Base-by-base conservation (phyloP, 768 basidiomycete genomes). In the Leccinellum albellum region DNA sequence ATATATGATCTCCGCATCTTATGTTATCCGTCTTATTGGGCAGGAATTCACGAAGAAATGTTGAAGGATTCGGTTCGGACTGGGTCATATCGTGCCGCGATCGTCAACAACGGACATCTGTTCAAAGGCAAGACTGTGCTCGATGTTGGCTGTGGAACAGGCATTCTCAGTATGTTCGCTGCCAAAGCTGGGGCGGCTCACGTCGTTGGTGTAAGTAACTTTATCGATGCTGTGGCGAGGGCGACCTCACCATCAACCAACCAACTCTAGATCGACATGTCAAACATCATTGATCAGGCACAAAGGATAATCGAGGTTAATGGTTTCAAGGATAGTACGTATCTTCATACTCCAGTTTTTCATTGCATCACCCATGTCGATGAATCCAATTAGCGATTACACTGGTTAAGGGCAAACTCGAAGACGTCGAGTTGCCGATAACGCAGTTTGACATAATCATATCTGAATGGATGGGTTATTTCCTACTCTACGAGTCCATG, bases 391-490 rank as follows among this genome's bases (percentile, higher is more conserved):
- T 55, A 97, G 94, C 82, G 64, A 97, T 98, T 74, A 94, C 91
- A 40, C 87, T 98, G 56, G 87, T 98, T 64, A 98, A 98, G 76
- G 95, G 96, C 57, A 99, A 99, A 76, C 88, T 99, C 58, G 96
- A 99, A 72, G 96, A 99, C 47, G 78, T 86, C 50, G 85, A 86
- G 58, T 82, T 98, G 44, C 96, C 96, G 14, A 84, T 96, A 68
- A 76, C 90, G 60, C 78, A 95, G 73, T 98, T 94, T 70, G 97
- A 99, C 73, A 98, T 99, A 76, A 97, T 99, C 76, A 91, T 99
- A 70, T 97, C 94, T 59, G 97, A 99, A 73, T 99, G 96, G 97
- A 99, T 99, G 97, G 97, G 97, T 44, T 99, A 99, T 77, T 98
- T 98, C 82, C 79, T 98, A 50, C 84, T 99, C 32, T 98, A 98